phyloP scores from a whole-genome alignment of 768 basidiomycete genomes.

The Nidularia pulvinata region DNA sequence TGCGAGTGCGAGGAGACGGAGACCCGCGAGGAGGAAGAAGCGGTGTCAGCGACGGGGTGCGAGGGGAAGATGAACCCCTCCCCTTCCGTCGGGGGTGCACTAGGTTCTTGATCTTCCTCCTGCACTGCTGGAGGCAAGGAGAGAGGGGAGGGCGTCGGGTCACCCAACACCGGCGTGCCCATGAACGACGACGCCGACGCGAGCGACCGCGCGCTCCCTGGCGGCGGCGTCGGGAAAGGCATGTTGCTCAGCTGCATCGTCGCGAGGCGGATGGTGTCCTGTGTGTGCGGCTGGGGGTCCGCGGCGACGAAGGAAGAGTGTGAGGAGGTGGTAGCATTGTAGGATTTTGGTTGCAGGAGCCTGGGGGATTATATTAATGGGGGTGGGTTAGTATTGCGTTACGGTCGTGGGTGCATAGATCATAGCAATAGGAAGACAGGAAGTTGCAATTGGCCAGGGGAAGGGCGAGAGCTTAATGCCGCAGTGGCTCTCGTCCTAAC shows the following conservation, averaged over 20 bases:
- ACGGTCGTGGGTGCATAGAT: not conserved
- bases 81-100: too few relatives aligned
- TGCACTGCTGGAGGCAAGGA: too few relatives aligned
- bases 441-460: not conserved
- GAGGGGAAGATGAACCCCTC: too few relatives aligned
- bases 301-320: slow-evolving; percentile 11
- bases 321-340: slow-evolving; percentile 28
- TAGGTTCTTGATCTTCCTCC: too few relatives aligned
- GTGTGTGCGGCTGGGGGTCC: slow-evolving; percentile 43
- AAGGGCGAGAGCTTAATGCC: not conserved
- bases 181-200: not conserved
- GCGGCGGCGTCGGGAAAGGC: slow-evolving; percentile 26
- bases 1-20: too few relatives aligned
- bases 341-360: slow-evolving; percentile 56
- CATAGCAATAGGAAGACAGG: slow-evolving; percentile 5
- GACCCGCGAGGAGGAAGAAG: too few relatives aligned
- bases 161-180: too few relatives aligned
- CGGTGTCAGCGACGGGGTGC: too few relatives aligned
- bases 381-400: not conserved
- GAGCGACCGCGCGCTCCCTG: not conserved
- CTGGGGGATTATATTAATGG: slow-evolving; percentile 24
- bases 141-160: too few relatives aligned
- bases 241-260: slow-evolving; percentile 69
- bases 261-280: slow-evolving; percentile 61
- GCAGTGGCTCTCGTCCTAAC: too few relatives aligned